A percentile compares a stretch with the other conserved stretches of the same genome.
Evolutionary conservation across 192 early-diverging fungal genomes (phyloP).

Genomic region (Polychytrium aggregatum): DNA sequence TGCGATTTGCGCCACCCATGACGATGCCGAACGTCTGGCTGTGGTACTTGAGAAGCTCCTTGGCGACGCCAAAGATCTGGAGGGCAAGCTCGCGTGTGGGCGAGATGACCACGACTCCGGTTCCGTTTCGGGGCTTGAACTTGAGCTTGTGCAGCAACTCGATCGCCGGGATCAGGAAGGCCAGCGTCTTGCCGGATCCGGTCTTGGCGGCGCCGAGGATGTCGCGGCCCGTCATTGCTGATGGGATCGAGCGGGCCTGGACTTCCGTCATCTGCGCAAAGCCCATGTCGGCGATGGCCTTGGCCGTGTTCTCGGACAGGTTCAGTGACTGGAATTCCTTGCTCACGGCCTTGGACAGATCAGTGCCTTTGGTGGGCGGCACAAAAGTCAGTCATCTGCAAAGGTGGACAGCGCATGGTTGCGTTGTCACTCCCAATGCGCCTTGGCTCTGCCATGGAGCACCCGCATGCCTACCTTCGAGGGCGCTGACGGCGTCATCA

Average conservation of each 20-base stretch:
- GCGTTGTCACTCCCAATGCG: background rate
- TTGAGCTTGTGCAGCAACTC: conserved; percentile 82
- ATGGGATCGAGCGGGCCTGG: conserved; percentile 89
- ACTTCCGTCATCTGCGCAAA: conserved; percentile 90
- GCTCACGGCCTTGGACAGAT: too few relatives aligned
- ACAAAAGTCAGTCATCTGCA: background rate
- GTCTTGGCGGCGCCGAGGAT: conserved; percentile 98
- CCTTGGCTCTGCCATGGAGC: too few relatives aligned
- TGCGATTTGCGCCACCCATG: conserved; percentile 96
- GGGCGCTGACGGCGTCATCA: conserved; percentile 2
- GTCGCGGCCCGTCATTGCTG: conserved; percentile 92
- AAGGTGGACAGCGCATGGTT: background rate
- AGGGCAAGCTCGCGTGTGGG: conserved; percentile 97
- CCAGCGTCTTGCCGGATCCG: conserved; percentile 87
- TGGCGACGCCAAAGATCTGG: conserved; percentile 83
- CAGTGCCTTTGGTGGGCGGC: background rate
- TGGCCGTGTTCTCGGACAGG: conserved; percentile 66
- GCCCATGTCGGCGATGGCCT: conserved; percentile 61
- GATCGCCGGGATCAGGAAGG: conserved; percentile 91
- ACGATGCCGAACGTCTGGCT: conserved; percentile 97
- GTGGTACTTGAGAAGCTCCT: conserved; percentile 89
- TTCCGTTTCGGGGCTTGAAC: conserved; percentile 96
- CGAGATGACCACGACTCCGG: conserved; percentile 89
- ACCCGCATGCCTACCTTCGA: too few relatives aligned
- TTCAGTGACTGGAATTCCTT: too few relatives aligned